These are phyloP conservation scores for cucumber (Cucumis sativus) DNA, from an alignment of 306 rosid species.

Conservation along the genomic window DNA sequence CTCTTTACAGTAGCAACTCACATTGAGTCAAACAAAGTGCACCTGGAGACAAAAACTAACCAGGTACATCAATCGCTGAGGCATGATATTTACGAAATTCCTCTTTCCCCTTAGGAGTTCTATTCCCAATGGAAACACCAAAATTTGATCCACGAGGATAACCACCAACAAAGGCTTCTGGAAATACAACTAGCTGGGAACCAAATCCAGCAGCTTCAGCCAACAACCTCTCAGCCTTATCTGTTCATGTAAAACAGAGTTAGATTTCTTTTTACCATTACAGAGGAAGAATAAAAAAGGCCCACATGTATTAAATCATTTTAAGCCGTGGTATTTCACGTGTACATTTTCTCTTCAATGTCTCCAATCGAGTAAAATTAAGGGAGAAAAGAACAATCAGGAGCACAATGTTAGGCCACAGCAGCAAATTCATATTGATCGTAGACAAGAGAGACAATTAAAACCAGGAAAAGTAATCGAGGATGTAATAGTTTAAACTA, in stretches of 20 bases:
- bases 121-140: conserved; percentile 53
- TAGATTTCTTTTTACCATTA: neutral
- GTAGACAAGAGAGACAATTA: neutral
- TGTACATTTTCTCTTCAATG: neutral
- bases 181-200: conserved; percentile 81
- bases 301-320: neutral
- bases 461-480: neutral
- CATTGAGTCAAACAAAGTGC: neutral
- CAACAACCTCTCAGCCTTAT: conserved; percentile 84
- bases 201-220: conserved; percentile 82
- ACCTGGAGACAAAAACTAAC: conserved; percentile 18
- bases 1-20: neutral
- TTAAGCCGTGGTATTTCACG: neutral
- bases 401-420: neutral
- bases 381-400: neutral
- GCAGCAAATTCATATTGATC: neutral
- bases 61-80: conserved; percentile 77
- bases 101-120: conserved; percentile 68
- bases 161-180: conserved; percentile 93
- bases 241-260: conserved; percentile 20
- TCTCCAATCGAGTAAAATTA: neutral
- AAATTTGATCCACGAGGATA: conserved; percentile 82
- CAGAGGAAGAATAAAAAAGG: neutral
- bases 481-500: neutral
- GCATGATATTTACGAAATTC: conserved; percentile 77